Conservation (phyloP, 2,329 filamentous ascomycete species). For the Pseudocercospora pini-densiflorae region DNA sequence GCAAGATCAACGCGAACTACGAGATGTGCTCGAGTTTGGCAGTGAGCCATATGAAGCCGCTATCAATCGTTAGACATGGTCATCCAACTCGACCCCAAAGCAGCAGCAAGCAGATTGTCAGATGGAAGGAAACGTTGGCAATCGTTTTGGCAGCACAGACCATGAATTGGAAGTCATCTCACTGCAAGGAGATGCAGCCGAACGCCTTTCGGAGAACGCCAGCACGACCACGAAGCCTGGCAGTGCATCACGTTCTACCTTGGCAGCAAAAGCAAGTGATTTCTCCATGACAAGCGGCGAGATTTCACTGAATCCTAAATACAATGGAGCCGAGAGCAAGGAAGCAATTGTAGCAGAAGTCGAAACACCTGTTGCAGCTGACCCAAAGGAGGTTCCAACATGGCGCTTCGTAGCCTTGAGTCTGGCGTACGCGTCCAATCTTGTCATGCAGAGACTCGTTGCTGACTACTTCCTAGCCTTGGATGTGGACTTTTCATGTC, state of each 20-base stretch:
- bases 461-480: conserved; percentile 43
- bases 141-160: background rate
- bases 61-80: background rate
- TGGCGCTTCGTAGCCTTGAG: background rate
- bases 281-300: background rate
- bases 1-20: background rate
- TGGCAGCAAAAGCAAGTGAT: background rate
- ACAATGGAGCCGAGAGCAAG: background rate
- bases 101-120: background rate
- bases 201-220: background rate
- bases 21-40: background rate
- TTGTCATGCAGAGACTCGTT: background rate
- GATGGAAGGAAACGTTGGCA: background rate
- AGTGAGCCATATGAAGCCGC: background rate
- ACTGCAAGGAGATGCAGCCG: background rate
- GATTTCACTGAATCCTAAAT: background rate
- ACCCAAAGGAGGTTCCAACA: background rate
- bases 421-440: background rate
- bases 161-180: background rate
- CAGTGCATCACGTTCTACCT: background rate
- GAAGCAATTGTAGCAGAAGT: background rate
- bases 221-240: background rate
- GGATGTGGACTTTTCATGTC: conserved; percentile 61
- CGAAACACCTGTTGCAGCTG: background rate
- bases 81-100: background rate